Conservation (phyloP, 1,284 basidiomycete genomes). For the Xanthoconium separans region DNA sequence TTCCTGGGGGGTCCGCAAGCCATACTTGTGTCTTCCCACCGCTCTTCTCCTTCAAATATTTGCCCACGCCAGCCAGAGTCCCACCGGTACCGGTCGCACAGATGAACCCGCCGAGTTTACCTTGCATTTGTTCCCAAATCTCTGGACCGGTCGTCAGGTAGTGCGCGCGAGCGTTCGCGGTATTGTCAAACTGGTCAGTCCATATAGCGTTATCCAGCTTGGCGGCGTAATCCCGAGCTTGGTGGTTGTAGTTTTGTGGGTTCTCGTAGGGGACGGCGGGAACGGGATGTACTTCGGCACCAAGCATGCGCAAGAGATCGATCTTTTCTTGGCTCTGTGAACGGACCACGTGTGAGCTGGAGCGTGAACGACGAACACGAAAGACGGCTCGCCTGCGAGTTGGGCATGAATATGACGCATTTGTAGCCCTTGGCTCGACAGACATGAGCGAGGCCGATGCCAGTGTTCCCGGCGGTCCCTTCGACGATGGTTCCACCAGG, state of each 20-base stretch:
- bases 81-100: conserved; percentile 96
- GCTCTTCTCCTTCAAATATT: conserved; percentile 84
- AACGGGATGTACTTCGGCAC: conserved; percentile 94
- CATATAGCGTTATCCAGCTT: conserved; percentile 90
- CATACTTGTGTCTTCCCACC: conserved; percentile 83
- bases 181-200: conserved; percentile 99
- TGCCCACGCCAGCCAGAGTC: conserved; percentile 88
- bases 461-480: conserved; percentile 99
- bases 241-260: conserved; percentile 98
- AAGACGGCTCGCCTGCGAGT: conserved; percentile 70
- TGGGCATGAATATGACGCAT: conserved; percentile 99
- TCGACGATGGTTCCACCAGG: conserved; percentile 96
- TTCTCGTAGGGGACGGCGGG: conserved; percentile 97
- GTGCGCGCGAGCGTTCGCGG: conserved; percentile 86
- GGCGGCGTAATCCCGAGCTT: conserved; percentile 87
- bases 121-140: conserved; percentile 90
- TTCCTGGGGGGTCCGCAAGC: conserved; percentile 96
- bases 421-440: conserved; percentile 93
- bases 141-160: conserved; percentile 94
- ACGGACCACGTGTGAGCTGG: not conserved
- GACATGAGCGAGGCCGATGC: conserved; percentile 94
- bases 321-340: conserved; percentile 94
- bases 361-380: not conserved
- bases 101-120: conserved; percentile 85
- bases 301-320: conserved; percentile 94